Percentiles rank a stretch among this genome's conserved stretches.
phyloP scores from a whole-genome alignment of 306 rosid species.

The Luffa acutangula region DNA sequence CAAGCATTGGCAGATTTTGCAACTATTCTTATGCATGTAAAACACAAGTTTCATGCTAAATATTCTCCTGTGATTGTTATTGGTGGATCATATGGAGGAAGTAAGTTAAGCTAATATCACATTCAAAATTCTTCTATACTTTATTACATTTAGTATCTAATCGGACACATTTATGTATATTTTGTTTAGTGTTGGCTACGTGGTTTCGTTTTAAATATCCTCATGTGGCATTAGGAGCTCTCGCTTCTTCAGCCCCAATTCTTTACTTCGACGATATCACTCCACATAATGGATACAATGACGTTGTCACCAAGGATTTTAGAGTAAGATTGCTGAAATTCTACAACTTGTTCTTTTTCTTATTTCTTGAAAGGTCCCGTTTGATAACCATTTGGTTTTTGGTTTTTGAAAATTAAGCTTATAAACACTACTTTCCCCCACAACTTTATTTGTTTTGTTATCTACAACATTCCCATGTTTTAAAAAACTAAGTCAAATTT shows the following conservation, averaged over 20 bases:
- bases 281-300: conserved; percentile 31
- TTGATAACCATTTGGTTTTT: too few species aligned
- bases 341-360: background rate
- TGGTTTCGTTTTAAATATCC: conserved; percentile 84
- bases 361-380: background rate
- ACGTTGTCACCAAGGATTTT: conserved; percentile 44
- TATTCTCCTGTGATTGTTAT: conserved; percentile 47
- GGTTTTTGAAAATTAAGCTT: too few species aligned
- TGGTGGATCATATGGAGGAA: conserved; percentile 85
- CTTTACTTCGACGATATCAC: conserved; percentile 46
- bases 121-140: background rate
- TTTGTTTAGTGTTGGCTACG: conserved; percentile 51
- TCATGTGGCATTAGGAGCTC: conserved; percentile 58
- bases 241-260: conserved; percentile 78
- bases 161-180: background rate
- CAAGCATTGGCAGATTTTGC: conserved; percentile 75
- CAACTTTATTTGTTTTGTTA: too few species aligned
- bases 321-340: conserved; percentile 22
- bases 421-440: too few species aligned
- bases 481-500: too few species aligned
- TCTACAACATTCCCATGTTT: too few species aligned
- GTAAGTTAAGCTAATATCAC: conserved; percentile 19
- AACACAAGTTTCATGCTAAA: conserved; percentile 22
- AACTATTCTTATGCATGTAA: conserved; percentile 31
- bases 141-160: background rate